Conservation (phyloP, 192 early-diverging fungal species). For the Haplosporangium gracile region DNA sequence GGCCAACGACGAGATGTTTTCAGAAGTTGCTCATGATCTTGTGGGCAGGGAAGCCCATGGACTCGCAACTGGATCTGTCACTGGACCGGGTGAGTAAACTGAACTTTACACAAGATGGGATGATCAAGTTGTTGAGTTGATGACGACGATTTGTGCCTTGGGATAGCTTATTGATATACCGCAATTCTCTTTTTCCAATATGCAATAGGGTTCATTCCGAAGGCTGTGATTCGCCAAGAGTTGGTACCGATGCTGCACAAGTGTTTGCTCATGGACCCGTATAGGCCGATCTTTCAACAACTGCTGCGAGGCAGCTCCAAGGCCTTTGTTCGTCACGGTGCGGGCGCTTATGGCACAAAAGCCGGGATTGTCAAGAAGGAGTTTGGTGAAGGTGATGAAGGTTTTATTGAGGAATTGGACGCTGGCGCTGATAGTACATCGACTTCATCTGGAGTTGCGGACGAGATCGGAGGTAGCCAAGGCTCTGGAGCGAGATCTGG, state of each 20-base stretch:
- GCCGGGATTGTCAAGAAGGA: slow-evolving; percentile 18
- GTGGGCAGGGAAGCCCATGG: slow-evolving; percentile 30
- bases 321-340: slow-evolving; percentile 26
- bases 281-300: slow-evolving; percentile 25
- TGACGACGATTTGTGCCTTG: not conserved
- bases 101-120: not conserved
- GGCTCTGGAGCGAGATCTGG: not conserved
- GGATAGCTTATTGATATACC: not conserved
- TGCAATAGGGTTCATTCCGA: slow-evolving; percentile 28
- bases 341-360: slow-evolving; percentile 29
- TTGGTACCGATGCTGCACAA: slow-evolving; percentile 43
- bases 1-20: slow-evolving; percentile 32
- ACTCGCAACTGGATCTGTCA: slow-evolving; percentile 33
- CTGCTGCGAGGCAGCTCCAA: slow-evolving; percentile 45
- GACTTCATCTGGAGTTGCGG: not conserved
- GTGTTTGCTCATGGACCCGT: slow-evolving; percentile 37
- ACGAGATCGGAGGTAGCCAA: not conserved
- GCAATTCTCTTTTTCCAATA: not conserved
- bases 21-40: slow-evolving; percentile 26
- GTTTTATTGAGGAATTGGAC: slow-evolving; percentile 29
- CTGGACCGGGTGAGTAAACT: slow-evolving; percentile 32
- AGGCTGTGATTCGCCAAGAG: slow-evolving; percentile 43
- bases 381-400: slow-evolving; percentile 54
- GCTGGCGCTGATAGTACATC: not conserved
- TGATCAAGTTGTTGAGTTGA: not conserved